Percentiles rank a stretch among this genome's conserved stretches.
Evolutionary conservation across 1,284 basidiomycete genomes (phyloP).

Genomic region (Ganoderma resinaceum): DNA sequence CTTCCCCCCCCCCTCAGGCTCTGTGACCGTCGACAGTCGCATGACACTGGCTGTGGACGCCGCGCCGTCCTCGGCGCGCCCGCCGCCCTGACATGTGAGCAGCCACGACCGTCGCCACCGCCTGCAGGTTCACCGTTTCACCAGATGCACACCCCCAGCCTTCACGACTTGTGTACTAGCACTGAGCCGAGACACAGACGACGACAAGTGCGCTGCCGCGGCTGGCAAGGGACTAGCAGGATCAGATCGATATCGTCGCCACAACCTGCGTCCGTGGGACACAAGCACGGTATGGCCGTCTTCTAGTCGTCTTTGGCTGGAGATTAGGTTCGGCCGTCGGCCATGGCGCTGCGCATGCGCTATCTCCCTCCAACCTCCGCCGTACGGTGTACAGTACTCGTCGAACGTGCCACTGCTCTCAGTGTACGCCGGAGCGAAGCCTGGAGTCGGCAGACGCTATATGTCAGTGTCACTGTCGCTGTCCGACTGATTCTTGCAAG

Average conservation of each 20-base stretch:
- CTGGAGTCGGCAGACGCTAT: too few species aligned
- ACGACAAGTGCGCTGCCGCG: neutral
- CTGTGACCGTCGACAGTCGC: too few species aligned
- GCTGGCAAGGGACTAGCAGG: neutral
- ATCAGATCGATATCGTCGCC: neutral
- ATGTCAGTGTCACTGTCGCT: too few species aligned
- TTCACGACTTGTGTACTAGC: too few species aligned
- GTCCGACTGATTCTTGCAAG: too few species aligned
- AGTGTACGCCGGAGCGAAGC: too few species aligned
- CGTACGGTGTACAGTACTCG: too few species aligned
- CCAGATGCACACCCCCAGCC: neutral
- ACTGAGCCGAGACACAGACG: too few species aligned
- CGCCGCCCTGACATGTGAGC: neutral
- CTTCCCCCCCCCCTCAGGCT: neutral
- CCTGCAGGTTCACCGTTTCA: neutral
- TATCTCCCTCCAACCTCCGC: neutral
- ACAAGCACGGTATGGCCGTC: neutral
- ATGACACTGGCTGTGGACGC: neutral
- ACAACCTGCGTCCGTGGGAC: neutral
- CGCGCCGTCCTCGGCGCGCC: slow-evolving; percentile 1
- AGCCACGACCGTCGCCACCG: neutral
- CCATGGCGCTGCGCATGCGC: neutral
- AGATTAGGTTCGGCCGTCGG: neutral
- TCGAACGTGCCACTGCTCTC: neutral
- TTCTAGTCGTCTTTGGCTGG: neutral